A percentile compares a stretch with the other conserved stretches of the same genome.
phyloP scores from a whole-genome alignment of 2,329 filamentous ascomycete species.

The Venturia pyrina region DNA sequence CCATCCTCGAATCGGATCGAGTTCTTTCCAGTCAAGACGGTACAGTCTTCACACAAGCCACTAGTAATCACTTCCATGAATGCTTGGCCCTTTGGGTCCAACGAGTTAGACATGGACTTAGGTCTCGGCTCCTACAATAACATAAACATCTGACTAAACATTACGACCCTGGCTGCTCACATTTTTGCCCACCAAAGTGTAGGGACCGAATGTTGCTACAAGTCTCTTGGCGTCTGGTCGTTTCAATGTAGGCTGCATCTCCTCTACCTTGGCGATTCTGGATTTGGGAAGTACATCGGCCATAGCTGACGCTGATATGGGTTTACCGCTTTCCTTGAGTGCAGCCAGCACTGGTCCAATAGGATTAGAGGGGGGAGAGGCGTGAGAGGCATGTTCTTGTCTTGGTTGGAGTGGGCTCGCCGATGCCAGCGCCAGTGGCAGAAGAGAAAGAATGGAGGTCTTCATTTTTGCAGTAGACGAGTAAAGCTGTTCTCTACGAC shows the following conservation, averaged over 20 bases:
- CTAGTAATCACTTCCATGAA: neutral
- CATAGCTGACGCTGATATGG: neutral
- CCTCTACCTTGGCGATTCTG: neutral
- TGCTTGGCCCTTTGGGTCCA: conserved; percentile 2
- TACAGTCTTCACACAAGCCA: neutral
- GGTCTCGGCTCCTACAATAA: neutral
- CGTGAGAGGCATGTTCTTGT: neutral
- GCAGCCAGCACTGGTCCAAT: neutral
- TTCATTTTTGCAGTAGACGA: neutral
- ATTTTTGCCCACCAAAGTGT: neutral
- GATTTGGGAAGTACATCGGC: neutral
- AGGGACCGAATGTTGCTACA: neutral
- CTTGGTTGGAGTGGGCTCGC: neutral
- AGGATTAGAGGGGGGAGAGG: neutral
- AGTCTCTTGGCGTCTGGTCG: neutral
- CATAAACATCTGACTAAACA: neutral
- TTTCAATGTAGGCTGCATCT: neutral
- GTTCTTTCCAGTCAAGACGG: conserved; percentile 1
- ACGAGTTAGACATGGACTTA: neutral
- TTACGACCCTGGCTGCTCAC: neutral
- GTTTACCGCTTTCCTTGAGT: neutral
- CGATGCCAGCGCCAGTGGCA: neutral
- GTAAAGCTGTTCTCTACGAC: too few relatives aligned
- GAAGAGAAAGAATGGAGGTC: neutral
- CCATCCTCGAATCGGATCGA: neutral